phyloP scores from a whole-genome alignment of 768 basidiomycete genomes.

The Lentinula aciculospora region DNA sequence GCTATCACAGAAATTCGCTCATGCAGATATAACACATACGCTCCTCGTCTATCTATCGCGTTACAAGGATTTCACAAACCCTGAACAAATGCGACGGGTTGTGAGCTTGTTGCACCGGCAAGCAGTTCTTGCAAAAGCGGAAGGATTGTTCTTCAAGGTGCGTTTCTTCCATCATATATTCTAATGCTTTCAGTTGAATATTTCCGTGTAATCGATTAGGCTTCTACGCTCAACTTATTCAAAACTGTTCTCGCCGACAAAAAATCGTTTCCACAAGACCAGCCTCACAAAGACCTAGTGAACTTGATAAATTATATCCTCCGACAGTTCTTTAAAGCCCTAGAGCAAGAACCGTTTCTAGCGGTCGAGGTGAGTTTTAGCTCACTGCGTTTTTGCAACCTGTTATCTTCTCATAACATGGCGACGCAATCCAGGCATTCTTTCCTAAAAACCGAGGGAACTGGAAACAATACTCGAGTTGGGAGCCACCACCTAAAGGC shows the following conservation, averaged over 20 bases:
- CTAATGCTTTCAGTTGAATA: background rate
- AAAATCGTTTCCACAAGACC: slow-evolving; percentile 70
- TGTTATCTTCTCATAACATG: background rate
- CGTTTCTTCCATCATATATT: slow-evolving; percentile 13
- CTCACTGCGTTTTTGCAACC: slow-evolving; percentile 13
- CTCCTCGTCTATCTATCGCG: slow-evolving; percentile 77
- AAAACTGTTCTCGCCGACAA: slow-evolving; percentile 80
- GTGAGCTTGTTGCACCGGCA: slow-evolving; percentile 89
- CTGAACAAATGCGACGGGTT: slow-evolving; percentile 86
- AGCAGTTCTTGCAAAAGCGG: slow-evolving; percentile 85
- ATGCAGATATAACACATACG: slow-evolving; percentile 80
- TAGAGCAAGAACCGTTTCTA: slow-evolving; percentile 79
- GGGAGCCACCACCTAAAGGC: slow-evolving; percentile 45
- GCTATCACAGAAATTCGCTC: slow-evolving; percentile 74
- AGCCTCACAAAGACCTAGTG: slow-evolving; percentile 77
- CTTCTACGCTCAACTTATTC: slow-evolving; percentile 86
- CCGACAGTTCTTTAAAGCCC: slow-evolving; percentile 90
- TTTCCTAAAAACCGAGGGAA: slow-evolving; percentile 84
- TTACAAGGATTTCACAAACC: slow-evolving; percentile 73
- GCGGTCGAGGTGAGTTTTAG: slow-evolving; percentile 83
- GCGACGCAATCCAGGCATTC: slow-evolving; percentile 54
- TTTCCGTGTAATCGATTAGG: slow-evolving; percentile 44
- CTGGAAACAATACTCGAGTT: slow-evolving; percentile 83
- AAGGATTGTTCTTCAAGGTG: slow-evolving; percentile 94
- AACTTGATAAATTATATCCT: slow-evolving; percentile 82